Percentiles rank a stretch among this genome's conserved stretches.
Evolutionary conservation across 2,329 filamentous ascomycete genomes (phyloP).

Genomic region (Aplosporella prunicola): DNA sequence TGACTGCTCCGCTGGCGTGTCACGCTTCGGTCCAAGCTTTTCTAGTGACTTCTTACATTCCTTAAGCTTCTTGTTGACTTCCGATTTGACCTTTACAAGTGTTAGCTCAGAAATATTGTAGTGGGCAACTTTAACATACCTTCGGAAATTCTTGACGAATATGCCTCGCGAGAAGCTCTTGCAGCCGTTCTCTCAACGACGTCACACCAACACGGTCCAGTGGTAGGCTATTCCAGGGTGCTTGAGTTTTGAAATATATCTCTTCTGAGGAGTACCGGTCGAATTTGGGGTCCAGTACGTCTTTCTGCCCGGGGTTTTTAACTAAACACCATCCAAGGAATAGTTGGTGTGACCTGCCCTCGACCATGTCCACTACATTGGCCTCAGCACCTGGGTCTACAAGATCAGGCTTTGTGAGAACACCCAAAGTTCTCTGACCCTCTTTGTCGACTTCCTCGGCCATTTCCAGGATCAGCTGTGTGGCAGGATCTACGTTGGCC

Average conservation of each 20-base stretch:
- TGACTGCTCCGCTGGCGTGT: conserved; percentile 26
- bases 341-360: conserved; percentile 32
- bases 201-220: conserved; percentile 33
- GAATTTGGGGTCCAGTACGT: conserved; percentile 14
- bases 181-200: conserved; percentile 31
- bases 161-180: conserved; percentile 33
- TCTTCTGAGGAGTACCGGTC: conserved; percentile 25
- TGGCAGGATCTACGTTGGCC: conserved; percentile 33
- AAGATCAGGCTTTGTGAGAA: conserved; percentile 30
- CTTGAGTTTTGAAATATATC: conserved; percentile 23
- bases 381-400: conserved; percentile 27
- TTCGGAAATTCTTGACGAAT: conserved; percentile 39
- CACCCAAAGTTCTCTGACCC: conserved; percentile 26
- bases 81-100: conserved; percentile 21
- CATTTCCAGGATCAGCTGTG: conserved; percentile 36
- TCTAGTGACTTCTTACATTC: conserved; percentile 19
- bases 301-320: conserved; percentile 33
- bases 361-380: conserved; percentile 31
- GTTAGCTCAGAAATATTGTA: too few species aligned
- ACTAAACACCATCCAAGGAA: conserved; percentile 46
- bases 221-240: conserved; percentile 30
- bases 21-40: conserved; percentile 26
- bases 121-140: conserved; percentile 21
- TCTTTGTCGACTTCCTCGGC: conserved; percentile 26
- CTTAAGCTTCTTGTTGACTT: conserved; percentile 22